Conservation (phyloP, 106 monocot species). For the Acorus gramineus region DNA sequence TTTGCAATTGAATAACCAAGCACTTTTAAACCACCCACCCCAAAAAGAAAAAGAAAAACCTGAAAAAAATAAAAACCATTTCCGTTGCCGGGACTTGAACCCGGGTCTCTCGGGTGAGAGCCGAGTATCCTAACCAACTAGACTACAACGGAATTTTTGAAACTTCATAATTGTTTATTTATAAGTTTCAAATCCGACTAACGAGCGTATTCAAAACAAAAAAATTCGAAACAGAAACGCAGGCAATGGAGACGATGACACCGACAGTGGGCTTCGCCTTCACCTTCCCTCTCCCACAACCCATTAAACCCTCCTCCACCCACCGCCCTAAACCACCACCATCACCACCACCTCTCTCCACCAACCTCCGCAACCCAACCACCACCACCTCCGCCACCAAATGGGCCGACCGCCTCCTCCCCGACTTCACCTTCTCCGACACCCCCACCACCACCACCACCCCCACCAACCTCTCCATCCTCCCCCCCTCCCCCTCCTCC, state of each 20-base stretch:
- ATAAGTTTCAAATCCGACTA: no score
- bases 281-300: background rate
- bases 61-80: no score
- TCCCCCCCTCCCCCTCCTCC: slow-evolving; percentile 6
- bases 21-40: no score
- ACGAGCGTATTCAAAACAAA: no score
- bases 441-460: slow-evolving; percentile 4
- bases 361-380: slow-evolving; percentile 14
- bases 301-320: background rate
- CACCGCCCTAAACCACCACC: background rate
- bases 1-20: no score
- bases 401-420: slow-evolving; percentile 83
- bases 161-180: no score
- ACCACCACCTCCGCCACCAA: slow-evolving; percentile 24
- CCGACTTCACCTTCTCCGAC: slow-evolving; percentile 63
- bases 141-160: slow-evolving; percentile 34
- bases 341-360: background rate
- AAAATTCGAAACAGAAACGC: no score
- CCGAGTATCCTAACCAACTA: slow-evolving; percentile 61
- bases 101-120: slow-evolving; percentile 58
- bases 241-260: no score
- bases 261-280: background rate
- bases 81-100: slow-evolving; percentile 50
- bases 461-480: slow-evolving; percentile 6
- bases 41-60: no score